These are phyloP conservation scores for Zoysia matrella DNA, from an alignment of 202 grass and related monocot species.

Conservation along the genomic window DNA sequence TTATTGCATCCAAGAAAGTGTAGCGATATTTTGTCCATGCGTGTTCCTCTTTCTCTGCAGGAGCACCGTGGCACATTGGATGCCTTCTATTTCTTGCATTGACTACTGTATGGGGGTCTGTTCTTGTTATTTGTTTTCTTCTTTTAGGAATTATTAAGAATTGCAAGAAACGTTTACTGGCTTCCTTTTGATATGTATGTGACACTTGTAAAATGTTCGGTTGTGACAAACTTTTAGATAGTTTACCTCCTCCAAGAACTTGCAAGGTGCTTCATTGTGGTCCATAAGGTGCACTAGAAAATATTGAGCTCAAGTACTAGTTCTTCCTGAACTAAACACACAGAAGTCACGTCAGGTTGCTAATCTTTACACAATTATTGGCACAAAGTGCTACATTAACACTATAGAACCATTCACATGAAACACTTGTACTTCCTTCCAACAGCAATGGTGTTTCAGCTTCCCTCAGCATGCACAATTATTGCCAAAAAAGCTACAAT, in stretches of 20 bases:
- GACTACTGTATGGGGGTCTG: constrained; percentile 10
- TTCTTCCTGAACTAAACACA: constrained; percentile 7
- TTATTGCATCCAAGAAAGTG: constrained; percentile 43
- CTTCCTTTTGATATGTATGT: background rate
- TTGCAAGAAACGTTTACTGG: background rate
- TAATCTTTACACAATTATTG: too few species aligned
- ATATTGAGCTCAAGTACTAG: constrained; percentile 5
- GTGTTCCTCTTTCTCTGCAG: constrained; percentile 33
- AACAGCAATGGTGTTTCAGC: constrained; percentile 38
- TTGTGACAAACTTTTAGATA: too few species aligned
- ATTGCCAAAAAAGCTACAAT: constrained; percentile 42
- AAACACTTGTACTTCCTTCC: constrained; percentile 17
- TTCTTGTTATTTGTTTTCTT: constrained; percentile 22
- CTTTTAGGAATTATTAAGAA: background rate
- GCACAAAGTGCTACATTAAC: constrained; percentile 35
- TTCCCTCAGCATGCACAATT: constrained; percentile 45
- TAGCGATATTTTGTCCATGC: constrained; percentile 39
- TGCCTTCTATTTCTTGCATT: constrained; percentile 29
- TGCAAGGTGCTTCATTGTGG: constrained; percentile 25
- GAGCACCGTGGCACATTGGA: constrained; percentile 22
- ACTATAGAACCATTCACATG: constrained; percentile 17
- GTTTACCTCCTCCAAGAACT: background rate
- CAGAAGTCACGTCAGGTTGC: background rate
- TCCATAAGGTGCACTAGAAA: constrained; percentile 26
- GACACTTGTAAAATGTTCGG: too few species aligned